A percentile compares a stretch with the other conserved stretches of the same genome.
Evolutionary conservation across 2,329 filamentous ascomycete genomes (phyloP).

Genomic region (Pestalotiopsis sp.): DNA sequence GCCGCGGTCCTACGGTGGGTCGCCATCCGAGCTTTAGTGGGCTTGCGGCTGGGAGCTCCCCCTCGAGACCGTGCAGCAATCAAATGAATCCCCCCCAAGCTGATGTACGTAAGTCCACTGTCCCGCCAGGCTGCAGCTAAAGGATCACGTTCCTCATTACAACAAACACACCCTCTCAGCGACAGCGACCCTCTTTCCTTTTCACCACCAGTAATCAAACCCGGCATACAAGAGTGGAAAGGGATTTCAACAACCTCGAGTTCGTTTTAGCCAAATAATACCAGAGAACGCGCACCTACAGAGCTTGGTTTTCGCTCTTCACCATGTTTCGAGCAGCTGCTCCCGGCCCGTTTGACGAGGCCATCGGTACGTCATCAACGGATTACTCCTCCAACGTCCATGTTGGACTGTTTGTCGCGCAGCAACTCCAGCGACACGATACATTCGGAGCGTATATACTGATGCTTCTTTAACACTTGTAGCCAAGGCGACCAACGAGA

Average conservation of each 20-base stretch:
- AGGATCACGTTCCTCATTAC: background rate
- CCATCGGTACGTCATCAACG: constrained; percentile 41
- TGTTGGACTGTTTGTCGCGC: background rate
- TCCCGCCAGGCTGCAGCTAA: constrained; percentile 10
- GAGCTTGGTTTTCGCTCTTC: background rate
- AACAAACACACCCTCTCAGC: background rate
- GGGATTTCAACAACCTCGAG: background rate
- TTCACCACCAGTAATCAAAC: background rate
- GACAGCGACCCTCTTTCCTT: background rate
- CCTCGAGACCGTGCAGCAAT: background rate
- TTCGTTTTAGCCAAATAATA: background rate
- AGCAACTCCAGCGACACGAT: background rate
- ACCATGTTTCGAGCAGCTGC: constrained; percentile 60
- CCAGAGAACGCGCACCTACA: background rate
- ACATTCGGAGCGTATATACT: background rate
- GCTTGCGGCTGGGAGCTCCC: background rate
- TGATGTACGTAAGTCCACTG: background rate
- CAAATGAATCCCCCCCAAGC: background rate
- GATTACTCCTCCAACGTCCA: background rate
- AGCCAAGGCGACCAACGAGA: constrained; percentile 92
- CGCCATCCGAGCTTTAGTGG: constrained; percentile 4
- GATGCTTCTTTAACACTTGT: constrained; percentile 8
- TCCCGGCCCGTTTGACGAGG: constrained; percentile 58
- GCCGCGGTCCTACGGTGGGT: background rate
- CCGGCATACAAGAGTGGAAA: background rate